Base-by-base conservation (phyloP, 176 grass and related monocot genomes). In the Thinopyrum elongatum region DNA sequence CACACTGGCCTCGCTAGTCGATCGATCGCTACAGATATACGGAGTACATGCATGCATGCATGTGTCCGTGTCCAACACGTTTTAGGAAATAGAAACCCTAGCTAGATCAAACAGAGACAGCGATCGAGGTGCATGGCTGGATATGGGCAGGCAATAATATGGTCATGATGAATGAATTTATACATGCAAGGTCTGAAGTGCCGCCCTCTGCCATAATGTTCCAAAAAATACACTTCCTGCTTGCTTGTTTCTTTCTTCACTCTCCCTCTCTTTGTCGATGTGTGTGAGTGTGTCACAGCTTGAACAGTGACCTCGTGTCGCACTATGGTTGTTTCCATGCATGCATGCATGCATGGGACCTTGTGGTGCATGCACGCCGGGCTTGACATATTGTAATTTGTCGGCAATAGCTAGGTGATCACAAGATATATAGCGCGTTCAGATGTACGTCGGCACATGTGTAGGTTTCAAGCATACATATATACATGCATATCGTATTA, bases 151-250 rank as follows among this genome's bases (percentile, higher is more conserved):
- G 36, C 78, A 83, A 84, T 84, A 55, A 84, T 89, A 51, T 74
- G 39, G 81, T 41, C 57, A 89, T 80, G 81, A 89, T 84, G 65
- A 23, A 15, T 8, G 36, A 42, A 42, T 42, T 10, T 21, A 59
- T 49, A 57, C 44, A 10, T 63, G 23, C 2, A n/a, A 57, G 65
- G 34, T 2, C 31, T 59, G 79, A 82, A 60, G 62, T 34, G 71
- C 82, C 58, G 59, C 62, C 23, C 17, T 42, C 34, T 31, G 74
- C 25, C 71, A 74, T 15, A 44, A 23, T 42, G 68, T 8, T 10
- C 1, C 36, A 16, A 81, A 84, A 65, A 22, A 8, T 16, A 17
- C 10, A 14, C 30, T 25, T 51, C 47, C 47, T n/a, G n/a, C n/a
- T 17, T 5, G 39, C 10, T 80, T 42, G 51, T 80, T 75, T 67